Conservation (phyloP, 441 rosid species). For the Hura crepitans region DNA sequence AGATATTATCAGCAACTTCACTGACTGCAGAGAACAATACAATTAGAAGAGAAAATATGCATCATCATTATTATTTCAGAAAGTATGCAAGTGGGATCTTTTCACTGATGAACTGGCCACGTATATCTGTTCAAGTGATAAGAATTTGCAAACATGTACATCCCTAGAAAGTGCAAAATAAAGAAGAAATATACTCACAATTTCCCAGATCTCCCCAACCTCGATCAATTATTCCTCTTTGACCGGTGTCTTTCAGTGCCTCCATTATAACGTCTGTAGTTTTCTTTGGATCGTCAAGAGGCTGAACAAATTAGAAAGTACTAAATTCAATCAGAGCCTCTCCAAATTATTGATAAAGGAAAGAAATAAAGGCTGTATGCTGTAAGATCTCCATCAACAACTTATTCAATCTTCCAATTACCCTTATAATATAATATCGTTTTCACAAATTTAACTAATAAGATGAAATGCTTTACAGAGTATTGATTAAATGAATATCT, state of each 20-base stretch:
- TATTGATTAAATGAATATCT: no score
- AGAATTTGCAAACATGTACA: conserved; percentile 1
- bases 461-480: no score
- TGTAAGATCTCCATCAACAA: background rate
- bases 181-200: conserved; percentile 47
- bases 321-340: conserved; percentile 18
- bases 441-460: no score
- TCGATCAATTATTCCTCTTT: conserved; percentile 90
- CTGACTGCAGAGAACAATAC: conserved; percentile 45
- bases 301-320: conserved; percentile 49
- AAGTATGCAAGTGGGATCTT: background rate
- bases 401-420: no score
- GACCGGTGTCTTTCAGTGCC: conserved; percentile 76
- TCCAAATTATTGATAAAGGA: background rate
- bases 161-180: background rate
- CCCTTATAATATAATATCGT: no score
- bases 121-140: background rate
- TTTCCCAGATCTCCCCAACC: conserved; percentile 99
- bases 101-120: background rate
- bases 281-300: conserved; percentile 82
- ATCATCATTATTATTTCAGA: background rate
- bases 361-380: background rate
- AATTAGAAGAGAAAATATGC: conserved; percentile 5
- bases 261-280: conserved; percentile 73
- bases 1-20: conserved; percentile 63